phyloP scores from a whole-genome alignment of 2,329 filamentous ascomycete species.

The Trichoderma sp. region DNA sequence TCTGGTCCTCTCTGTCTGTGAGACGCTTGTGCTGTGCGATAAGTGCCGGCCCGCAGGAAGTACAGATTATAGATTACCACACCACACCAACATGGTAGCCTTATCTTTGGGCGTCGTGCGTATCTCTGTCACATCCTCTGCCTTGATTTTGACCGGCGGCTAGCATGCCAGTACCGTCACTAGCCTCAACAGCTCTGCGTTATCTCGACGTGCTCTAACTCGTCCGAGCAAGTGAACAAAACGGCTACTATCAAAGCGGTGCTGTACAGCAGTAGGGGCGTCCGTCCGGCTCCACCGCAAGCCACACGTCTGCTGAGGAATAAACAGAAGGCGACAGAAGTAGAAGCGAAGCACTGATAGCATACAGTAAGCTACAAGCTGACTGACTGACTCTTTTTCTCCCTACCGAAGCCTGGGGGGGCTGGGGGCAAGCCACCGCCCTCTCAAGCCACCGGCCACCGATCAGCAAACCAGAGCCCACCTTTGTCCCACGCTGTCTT shows the following conservation, averaged over 20 bases:
- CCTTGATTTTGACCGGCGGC: not conserved
- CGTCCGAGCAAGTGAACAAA: not conserved
- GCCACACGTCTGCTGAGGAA: not conserved
- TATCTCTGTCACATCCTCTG: constrained; percentile 4
- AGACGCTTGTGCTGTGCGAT: not conserved
- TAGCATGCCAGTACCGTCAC: not conserved
- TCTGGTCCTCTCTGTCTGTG: not conserved
- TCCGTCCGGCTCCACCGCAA: not conserved
- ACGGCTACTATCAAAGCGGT: not conserved
- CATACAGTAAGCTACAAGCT: not conserved
- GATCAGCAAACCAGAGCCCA: constrained; percentile 21
- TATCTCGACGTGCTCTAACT: not conserved
- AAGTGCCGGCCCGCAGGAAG: not conserved
- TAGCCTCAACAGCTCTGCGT: not conserved
- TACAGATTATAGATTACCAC: not conserved
- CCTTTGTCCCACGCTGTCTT: constrained; percentile 1
- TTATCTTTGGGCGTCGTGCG: not conserved
- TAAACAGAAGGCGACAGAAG: not conserved
- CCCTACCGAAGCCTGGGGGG: constrained; percentile 6
- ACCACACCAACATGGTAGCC: constrained; percentile 12
- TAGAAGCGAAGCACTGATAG: not conserved
- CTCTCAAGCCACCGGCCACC: constrained; percentile 11
- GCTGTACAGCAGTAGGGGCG: not conserved
- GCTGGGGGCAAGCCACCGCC: constrained; percentile 2
- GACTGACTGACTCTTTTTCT: not conserved